These are phyloP conservation scores for Takashimella tepidaria DNA, from an alignment of 1,284 basidiomycete genomes.

Conservation along the genomic window DNA sequence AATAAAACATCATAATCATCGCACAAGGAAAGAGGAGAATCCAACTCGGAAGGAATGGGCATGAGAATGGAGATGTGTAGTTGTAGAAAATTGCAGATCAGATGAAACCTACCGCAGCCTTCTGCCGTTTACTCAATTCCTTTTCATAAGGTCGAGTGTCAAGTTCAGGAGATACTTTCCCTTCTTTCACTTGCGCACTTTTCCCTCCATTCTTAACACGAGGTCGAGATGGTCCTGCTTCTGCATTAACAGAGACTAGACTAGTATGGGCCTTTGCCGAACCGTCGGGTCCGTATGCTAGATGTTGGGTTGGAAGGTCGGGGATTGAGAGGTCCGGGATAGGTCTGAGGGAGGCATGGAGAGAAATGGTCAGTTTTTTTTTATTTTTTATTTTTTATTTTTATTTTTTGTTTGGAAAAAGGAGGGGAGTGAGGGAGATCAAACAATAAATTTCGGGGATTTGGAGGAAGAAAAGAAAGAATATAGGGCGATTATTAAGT, in stretches of 20 bases:
- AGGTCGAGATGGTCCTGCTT: conserved; percentile 5
- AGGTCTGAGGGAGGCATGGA: conserved; percentile 49
- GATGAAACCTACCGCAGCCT: conserved; percentile 32
- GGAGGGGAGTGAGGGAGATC: conserved; percentile 6
- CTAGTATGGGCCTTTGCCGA: conserved; percentile 16
- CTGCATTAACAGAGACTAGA: conserved; percentile 2
- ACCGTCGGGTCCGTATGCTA: conserved; percentile 32
- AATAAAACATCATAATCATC: not conserved
- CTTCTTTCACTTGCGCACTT: conserved; percentile 3
- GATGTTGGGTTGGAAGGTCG: conserved; percentile 58
- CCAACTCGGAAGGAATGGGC: not conserved
- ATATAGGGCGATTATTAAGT: too few relatives aligned
- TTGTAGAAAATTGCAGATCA: too few relatives aligned
- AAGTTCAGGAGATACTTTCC: conserved; percentile 25
- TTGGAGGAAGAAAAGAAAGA: too few relatives aligned
- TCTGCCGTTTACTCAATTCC: conserved; percentile 37
- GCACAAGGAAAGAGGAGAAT: not conserved
- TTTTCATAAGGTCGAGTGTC: conserved; percentile 52
- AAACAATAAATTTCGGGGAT: too few relatives aligned
- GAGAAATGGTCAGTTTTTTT: too few relatives aligned
- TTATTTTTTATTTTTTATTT: too few relatives aligned
- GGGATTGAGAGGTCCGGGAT: conserved; percentile 44
- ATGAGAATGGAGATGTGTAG: too few relatives aligned
- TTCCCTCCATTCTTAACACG: conserved; percentile 3
- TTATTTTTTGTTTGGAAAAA: conserved; percentile 3